Evolutionary conservation across 2,329 filamentous ascomycete species (phyloP).

Genomic region (Trichophyton mentagrophytes): DNA sequence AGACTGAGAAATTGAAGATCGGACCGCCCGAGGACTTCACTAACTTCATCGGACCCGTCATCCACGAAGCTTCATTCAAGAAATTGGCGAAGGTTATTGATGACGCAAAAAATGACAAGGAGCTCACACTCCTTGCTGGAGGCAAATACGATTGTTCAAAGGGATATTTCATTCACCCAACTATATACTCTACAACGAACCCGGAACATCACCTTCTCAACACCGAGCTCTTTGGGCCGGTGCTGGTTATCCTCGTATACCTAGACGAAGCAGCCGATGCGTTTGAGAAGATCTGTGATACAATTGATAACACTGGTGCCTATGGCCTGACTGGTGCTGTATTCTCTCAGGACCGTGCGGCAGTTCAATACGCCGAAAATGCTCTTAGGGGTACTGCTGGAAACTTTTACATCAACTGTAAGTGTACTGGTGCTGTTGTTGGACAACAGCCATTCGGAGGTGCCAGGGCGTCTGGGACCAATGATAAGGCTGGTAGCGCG

Average conservation of each 20-base stretch:
- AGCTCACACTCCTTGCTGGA: slow-evolving; percentile 60
- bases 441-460: slow-evolving; percentile 63
- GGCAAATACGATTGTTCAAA: slow-evolving; percentile 64
- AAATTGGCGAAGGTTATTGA: slow-evolving; percentile 68
- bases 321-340: slow-evolving; percentile 34
- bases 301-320: slow-evolving; percentile 29
- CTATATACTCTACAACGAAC: slow-evolving; percentile 63
- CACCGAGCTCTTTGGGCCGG: slow-evolving; percentile 70
- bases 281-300: slow-evolving; percentile 47
- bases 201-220: slow-evolving; percentile 61
- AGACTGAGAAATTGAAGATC: slow-evolving; percentile 57
- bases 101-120: slow-evolving; percentile 61
- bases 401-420: slow-evolving; percentile 35
- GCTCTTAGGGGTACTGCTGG: slow-evolving; percentile 28
- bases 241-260: slow-evolving; percentile 65
- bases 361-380: slow-evolving; percentile 25
- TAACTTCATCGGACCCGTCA: slow-evolving; percentile 80
- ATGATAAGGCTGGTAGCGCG: slow-evolving; percentile 58
- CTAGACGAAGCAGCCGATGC: slow-evolving; percentile 52
- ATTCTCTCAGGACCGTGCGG: slow-evolving; percentile 30
- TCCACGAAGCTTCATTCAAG: slow-evolving; percentile 69
- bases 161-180: slow-evolving; percentile 75
- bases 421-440: slow-evolving; percentile 55
- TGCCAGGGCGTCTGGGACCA: slow-evolving; percentile 54
- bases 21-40: slow-evolving; percentile 57